Evolutionary conservation across 768 basidiomycete species (phyloP).

Genomic region (Cantharellus anzutake): DNA sequence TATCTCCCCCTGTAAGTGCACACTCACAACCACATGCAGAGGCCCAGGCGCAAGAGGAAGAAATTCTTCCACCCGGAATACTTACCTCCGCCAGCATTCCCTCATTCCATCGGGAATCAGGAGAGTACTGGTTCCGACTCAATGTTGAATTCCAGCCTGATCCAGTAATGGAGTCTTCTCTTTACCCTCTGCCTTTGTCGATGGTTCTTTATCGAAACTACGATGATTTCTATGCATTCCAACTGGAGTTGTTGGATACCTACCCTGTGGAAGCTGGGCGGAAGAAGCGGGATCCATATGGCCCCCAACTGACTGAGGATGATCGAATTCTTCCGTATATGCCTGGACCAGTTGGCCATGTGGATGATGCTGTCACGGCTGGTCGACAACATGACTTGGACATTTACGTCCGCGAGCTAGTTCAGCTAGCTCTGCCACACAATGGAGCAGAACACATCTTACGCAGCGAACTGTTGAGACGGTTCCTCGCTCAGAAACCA

Average conservation of each 20-base stretch:
- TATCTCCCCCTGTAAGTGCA: background rate
- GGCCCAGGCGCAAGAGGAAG: conserved; percentile 1
- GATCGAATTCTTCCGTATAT: conserved; percentile 79
- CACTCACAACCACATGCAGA: background rate
- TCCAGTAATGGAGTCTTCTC: conserved; percentile 20
- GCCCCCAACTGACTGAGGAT: conserved; percentile 15
- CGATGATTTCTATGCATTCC: conserved; percentile 97
- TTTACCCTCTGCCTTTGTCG: conserved; percentile 27
- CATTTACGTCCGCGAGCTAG: conserved; percentile 68
- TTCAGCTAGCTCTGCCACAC: conserved; percentile 35
- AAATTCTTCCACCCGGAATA: conserved; percentile 51
- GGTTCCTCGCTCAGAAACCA: conserved; percentile 67
- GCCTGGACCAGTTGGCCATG: conserved; percentile 80
- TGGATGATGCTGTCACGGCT: conserved; percentile 70
- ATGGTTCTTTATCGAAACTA: conserved; percentile 88
- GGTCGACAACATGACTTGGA: conserved; percentile 69
- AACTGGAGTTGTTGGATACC: conserved; percentile 65
- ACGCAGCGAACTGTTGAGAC: conserved; percentile 58
- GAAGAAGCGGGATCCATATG: conserved; percentile 19
- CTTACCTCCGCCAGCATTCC: conserved; percentile 76
- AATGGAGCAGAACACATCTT: conserved; percentile 57
- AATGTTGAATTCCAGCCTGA: conserved; percentile 81
- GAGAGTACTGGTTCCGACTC: conserved; percentile 95
- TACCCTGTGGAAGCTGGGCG: conserved; percentile 90
- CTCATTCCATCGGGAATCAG: conserved; percentile 93